A percentile compares a stretch with the other conserved stretches of the same genome.
phyloP scores from a whole-genome alignment of 345 rosid species.

The Eucalyptus cloeziana region DNA sequence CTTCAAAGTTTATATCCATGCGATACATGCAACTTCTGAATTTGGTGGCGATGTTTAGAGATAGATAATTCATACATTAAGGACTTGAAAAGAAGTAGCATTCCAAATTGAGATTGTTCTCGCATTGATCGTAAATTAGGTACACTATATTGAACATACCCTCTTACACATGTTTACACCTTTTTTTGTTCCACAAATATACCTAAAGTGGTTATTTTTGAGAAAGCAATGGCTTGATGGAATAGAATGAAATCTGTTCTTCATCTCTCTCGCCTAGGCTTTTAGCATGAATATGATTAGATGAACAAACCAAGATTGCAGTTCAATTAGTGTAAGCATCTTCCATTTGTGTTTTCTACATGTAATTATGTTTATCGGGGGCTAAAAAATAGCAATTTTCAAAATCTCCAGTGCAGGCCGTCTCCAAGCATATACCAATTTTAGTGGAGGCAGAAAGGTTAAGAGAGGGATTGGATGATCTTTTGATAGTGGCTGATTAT shows the following conservation, averaged over 20 bases:
- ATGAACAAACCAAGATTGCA: background rate
- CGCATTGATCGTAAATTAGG: background rate
- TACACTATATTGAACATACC: background rate
- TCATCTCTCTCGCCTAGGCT: background rate
- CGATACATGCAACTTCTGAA: background rate
- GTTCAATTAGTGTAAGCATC: background rate
- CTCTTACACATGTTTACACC: background rate
- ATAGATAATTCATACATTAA: background rate
- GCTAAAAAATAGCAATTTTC: background rate
- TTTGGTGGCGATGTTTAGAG: background rate
- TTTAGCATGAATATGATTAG: background rate
- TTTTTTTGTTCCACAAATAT: background rate
- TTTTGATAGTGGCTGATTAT: constrained; percentile 53
- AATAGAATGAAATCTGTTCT: background rate
- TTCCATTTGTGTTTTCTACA: background rate
- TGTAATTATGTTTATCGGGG: background rate
- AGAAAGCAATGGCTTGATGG: background rate
- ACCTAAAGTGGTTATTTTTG: background rate
- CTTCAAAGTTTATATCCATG: background rate
- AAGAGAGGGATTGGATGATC: constrained; percentile 85
- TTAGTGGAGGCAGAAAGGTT: constrained; percentile 75
- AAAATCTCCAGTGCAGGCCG: constrained; percentile 63
- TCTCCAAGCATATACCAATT: constrained; percentile 59
- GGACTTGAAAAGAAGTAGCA: background rate
- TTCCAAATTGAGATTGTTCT: background rate